phyloP scores from a whole-genome alignment of 192 early-diverging fungal species.

The Backusella circina region DNA sequence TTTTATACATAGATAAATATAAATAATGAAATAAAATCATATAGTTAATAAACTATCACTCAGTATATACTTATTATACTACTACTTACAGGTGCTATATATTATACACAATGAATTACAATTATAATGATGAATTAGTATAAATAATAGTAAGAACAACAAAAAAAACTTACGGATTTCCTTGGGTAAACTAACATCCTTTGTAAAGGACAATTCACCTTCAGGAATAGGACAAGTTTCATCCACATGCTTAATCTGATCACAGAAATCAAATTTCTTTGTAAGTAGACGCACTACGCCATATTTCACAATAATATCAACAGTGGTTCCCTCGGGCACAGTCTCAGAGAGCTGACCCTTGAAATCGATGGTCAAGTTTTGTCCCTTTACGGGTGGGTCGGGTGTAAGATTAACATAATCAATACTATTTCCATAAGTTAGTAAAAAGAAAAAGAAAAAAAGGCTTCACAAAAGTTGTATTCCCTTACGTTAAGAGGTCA shows the following conservation, averaged over 20 bases:
- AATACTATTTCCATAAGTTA: slow-evolving; percentile 19
- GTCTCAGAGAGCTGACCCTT: slow-evolving; percentile 35
- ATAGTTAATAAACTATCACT: neutral
- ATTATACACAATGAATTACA: neutral
- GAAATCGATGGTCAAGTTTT: slow-evolving; percentile 40
- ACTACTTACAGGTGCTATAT: slow-evolving; percentile 7
- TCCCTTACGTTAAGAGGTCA: slow-evolving; percentile 31
- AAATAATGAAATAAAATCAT: slow-evolving; percentile 5
- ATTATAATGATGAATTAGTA: neutral
- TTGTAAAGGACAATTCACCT: slow-evolving; percentile 37
- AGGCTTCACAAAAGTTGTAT: too few relatives aligned
- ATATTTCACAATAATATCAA: slow-evolving; percentile 45
- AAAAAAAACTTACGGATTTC: slow-evolving; percentile 49
- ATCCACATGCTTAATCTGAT: slow-evolving; percentile 42
- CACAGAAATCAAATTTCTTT: slow-evolving; percentile 49
- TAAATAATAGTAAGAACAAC: neutral
- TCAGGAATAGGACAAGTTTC: slow-evolving; percentile 45
- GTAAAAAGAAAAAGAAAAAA: too few relatives aligned
- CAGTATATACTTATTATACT: neutral
- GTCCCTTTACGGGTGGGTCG: slow-evolving; percentile 48
- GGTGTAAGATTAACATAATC: slow-evolving; percentile 41
- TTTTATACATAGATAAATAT: slow-evolving; percentile 2
- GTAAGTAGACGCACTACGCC: slow-evolving; percentile 44
- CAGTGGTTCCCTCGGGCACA: slow-evolving; percentile 41
- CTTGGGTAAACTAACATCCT: slow-evolving; percentile 48